Conservation (phyloP, 345 rosid species). For the Turnera subulata region DNA sequence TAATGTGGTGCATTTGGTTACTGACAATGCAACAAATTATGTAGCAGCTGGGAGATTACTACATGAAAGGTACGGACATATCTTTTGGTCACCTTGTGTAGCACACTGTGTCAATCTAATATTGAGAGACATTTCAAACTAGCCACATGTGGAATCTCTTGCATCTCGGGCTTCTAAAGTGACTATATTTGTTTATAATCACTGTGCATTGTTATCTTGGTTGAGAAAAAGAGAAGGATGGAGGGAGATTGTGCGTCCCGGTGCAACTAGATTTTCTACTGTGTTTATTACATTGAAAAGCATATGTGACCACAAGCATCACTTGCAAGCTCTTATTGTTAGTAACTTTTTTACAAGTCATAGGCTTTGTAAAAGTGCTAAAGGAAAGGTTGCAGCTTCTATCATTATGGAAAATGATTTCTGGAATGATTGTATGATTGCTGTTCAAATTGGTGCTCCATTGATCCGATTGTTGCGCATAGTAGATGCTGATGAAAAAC, state of each 20-base stretch:
- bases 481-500: too few species aligned
- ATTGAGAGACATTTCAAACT: too few species aligned
- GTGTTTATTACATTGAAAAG: background rate
- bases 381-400: background rate
- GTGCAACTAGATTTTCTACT: background rate
- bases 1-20: background rate
- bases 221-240: background rate
- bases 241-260: background rate
- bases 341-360: too few species aligned
- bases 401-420: background rate
- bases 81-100: too few species aligned
- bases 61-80: background rate
- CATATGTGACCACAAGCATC: background rate
- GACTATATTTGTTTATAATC: background rate
- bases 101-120: too few species aligned
- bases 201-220: background rate
- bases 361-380: background rate
- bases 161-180: background rate
- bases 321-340: background rate
- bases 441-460: too few species aligned
- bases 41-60: background rate
- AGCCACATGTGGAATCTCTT: background rate
- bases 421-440: too few species aligned
- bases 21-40: background rate
- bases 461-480: too few species aligned